Conservation (phyloP, 352 stramenopile species). For the Ophiocytium majus region DNA sequence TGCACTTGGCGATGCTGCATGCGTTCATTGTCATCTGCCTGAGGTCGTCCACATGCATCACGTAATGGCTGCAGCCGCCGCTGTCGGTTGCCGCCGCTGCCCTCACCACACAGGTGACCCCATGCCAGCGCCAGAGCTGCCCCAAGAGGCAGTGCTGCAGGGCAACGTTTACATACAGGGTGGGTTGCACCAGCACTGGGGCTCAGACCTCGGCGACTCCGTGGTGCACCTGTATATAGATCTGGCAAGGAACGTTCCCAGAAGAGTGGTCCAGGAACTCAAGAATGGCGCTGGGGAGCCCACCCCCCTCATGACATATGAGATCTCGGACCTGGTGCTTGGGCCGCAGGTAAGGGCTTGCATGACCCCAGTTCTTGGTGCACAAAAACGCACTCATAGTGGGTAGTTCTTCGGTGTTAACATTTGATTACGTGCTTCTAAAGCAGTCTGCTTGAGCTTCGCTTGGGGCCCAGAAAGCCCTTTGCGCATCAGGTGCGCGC, state of each 20-base stretch:
- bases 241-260: neutral
- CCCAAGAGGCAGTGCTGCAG: neutral
- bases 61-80: too few relatives aligned
- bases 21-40: too few relatives aligned
- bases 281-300: neutral
- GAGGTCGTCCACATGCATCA: too few relatives aligned
- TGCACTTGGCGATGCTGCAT: too few relatives aligned
- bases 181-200: neutral
- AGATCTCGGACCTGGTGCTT: neutral
- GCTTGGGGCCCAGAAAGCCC: too few relatives aligned
- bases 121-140: neutral
- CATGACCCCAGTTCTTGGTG: too few relatives aligned
- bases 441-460: too few relatives aligned
- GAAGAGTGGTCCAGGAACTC: neutral
- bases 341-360: neutral
- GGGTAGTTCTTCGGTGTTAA: too few relatives aligned
- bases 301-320: neutral
- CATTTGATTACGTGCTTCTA: too few relatives aligned
- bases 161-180: neutral
- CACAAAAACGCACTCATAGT: too few relatives aligned
- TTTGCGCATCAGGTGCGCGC: too few relatives aligned
- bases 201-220: neutral
- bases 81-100: neutral
- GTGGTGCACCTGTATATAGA: neutral
- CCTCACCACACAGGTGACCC: neutral